phyloP scores from a whole-genome alignment of 2,329 filamentous ascomycete genomes.

The Balansia obtecta region DNA sequence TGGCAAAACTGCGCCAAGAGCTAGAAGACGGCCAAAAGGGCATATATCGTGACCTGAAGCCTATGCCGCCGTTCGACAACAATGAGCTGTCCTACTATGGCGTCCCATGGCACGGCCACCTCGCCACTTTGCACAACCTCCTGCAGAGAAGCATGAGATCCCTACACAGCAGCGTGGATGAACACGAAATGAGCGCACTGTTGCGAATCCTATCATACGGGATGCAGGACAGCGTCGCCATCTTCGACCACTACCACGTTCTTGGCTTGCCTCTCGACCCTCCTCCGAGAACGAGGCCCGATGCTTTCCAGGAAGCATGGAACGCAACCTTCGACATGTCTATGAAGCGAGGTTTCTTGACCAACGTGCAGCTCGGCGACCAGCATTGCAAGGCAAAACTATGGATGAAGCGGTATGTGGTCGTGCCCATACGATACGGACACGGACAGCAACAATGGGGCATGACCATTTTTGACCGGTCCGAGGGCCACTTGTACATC shows the following conservation, averaged over 20 bases:
- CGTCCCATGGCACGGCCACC: constrained; percentile 7
- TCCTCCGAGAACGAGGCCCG: not conserved
- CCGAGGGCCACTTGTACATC: no score
- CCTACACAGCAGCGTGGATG: not conserved
- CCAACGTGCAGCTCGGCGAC: not conserved
- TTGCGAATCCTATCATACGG: constrained; percentile 11
- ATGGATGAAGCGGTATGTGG: constrained; percentile 7
- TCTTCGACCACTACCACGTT: constrained; percentile 6
- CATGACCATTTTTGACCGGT: no score
- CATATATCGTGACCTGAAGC: constrained; percentile 6
- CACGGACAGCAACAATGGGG: constrained; percentile 7
- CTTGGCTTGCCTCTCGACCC: not conserved
- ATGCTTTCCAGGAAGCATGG: constrained; percentile 1
- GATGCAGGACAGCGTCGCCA: constrained; percentile 8
- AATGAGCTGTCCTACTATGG: constrained; percentile 1
- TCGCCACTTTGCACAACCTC: constrained; percentile 8
- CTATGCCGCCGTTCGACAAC: constrained; percentile 10
- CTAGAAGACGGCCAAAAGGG: not conserved
- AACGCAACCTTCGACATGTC: constrained; percentile 3
- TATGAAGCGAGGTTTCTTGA: constrained; percentile 5
- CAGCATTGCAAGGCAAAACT: constrained; percentile 2
- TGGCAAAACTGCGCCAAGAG: not conserved
- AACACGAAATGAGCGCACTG: constrained; percentile 6
- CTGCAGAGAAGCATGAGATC: constrained; percentile 4
- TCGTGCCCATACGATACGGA: constrained; percentile 9